phyloP scores from a whole-genome alignment of 106 monocot genomes.

The Triglochin maritima region DNA sequence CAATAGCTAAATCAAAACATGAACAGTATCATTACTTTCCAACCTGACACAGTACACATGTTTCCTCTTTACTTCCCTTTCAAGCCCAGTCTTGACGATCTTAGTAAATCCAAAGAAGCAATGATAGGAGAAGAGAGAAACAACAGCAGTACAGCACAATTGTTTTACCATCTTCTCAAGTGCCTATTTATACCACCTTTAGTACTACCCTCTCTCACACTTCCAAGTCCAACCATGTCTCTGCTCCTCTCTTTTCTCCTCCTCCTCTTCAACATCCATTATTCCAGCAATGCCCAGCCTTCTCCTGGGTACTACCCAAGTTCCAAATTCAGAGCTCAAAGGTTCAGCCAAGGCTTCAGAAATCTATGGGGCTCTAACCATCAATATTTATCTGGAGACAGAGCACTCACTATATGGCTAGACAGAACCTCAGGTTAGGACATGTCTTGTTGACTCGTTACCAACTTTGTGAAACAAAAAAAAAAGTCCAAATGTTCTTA shows the following conservation, averaged over 20 bases:
- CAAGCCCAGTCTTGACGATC: background rate
- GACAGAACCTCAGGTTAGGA: slow-evolving; percentile 37
- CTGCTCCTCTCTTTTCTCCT: background rate
- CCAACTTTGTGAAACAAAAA: background rate
- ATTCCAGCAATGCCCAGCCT: slow-evolving; percentile 31
- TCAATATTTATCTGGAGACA: slow-evolving; percentile 34
- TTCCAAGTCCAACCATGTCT: background rate
- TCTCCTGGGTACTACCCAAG: slow-evolving; percentile 72
- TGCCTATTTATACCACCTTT: too few species aligned
- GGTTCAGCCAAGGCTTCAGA: slow-evolving; percentile 34
- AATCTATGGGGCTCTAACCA: slow-evolving; percentile 52
- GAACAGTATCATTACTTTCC: too few species aligned
- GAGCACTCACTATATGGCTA: slow-evolving; percentile 48
- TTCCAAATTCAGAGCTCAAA: slow-evolving; percentile 14
- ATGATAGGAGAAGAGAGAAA: background rate
- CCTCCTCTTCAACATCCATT: slow-evolving; percentile 7
- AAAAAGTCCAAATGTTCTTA: background rate
- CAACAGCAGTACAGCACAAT: too few species aligned
- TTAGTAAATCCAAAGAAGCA: background rate
- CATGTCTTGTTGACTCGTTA: too few species aligned
- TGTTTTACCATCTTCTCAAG: too few species aligned
- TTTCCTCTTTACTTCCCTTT: background rate
- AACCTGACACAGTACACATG: too few species aligned
- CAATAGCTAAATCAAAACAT: too few species aligned
- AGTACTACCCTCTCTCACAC: background rate